Conservation (phyloP, 441 rosid genomes). For the Dalechampia spathulata region DNA sequence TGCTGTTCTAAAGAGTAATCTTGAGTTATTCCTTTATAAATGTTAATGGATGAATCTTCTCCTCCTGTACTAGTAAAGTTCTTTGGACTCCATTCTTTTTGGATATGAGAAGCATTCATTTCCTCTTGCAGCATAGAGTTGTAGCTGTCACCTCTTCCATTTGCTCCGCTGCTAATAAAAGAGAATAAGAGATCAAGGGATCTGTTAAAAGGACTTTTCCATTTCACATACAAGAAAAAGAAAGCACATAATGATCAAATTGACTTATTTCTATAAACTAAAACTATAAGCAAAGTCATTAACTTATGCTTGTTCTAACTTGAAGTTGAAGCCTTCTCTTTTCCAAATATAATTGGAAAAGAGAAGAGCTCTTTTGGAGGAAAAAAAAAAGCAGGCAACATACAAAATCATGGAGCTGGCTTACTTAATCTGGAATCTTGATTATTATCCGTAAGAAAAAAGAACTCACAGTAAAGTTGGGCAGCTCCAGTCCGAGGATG, state of each 20-base stretch:
- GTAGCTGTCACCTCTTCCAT: slow-evolving; percentile 30
- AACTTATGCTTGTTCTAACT: slow-evolving; percentile 10
- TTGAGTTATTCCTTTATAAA: slow-evolving; percentile 29
- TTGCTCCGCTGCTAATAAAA: slow-evolving; percentile 20
- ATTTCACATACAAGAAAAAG: background rate
- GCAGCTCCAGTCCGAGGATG: slow-evolving; percentile 53
- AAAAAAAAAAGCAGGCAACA: no score
- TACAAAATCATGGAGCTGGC: no score
- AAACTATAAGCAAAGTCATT: slow-evolving; percentile 6
- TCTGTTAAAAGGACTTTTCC: no score
- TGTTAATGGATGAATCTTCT: slow-evolving; percentile 29
- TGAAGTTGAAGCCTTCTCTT: slow-evolving; percentile 19
- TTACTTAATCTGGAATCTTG: slow-evolving; percentile 3
- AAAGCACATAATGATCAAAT: background rate
- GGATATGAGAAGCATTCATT: slow-evolving; percentile 35
- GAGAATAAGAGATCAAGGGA: no score
- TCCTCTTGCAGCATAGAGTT: slow-evolving; percentile 37
- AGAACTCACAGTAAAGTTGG: slow-evolving; percentile 49
- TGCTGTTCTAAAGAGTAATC: slow-evolving; percentile 35
- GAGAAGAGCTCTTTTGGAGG: no score
- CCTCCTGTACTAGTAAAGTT: slow-evolving; percentile 23
- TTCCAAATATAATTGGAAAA: background rate
- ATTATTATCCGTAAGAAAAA: background rate
- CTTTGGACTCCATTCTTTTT: slow-evolving; percentile 44
- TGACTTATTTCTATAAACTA: slow-evolving; percentile 14